Conservation (phyloP, 2,329 filamentous ascomycete species). For the Coniochaeta sp. region DNA sequence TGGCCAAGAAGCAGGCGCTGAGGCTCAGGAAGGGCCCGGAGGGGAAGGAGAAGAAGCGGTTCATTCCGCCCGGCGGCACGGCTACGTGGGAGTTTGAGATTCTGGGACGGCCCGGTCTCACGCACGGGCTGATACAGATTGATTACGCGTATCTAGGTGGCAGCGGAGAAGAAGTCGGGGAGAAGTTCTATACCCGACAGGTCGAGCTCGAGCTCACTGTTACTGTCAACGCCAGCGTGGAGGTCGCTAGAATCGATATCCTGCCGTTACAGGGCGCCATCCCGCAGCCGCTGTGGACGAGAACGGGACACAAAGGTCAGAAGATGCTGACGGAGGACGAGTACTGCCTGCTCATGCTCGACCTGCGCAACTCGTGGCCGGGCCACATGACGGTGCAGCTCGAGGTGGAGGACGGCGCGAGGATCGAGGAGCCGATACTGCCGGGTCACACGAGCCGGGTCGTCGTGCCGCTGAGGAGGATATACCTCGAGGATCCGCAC, state of each 20-base stretch:
- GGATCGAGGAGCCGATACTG: conserved; percentile 48
- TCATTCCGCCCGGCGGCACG: conserved; percentile 60
- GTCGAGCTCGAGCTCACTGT: conserved; percentile 73
- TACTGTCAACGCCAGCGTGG: conserved; percentile 87
- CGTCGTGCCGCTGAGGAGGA: conserved; percentile 65
- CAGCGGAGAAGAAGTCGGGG: conserved; percentile 50
- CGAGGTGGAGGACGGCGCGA: conserved; percentile 39
- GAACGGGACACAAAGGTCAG: conserved; percentile 24
- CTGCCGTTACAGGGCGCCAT: conserved; percentile 64
- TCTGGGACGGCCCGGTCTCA: conserved; percentile 77
- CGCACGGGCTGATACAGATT: conserved; percentile 70
- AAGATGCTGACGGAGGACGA: conserved; percentile 43
- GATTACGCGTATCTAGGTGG: conserved; percentile 80
- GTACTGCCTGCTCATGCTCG: conserved; percentile 72
- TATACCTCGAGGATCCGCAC: conserved; percentile 71
- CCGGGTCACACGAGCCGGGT: conserved; percentile 67
- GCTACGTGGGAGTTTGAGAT: conserved; percentile 77
- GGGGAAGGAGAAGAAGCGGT: conserved; percentile 41
- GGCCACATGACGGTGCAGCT: conserved; percentile 65
- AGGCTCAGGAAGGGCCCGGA: conserved; percentile 43
- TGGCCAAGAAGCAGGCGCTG: conserved; percentile 66
- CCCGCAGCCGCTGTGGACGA: conserved; percentile 51
- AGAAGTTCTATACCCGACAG: conserved; percentile 77
- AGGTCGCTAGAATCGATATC: conserved; percentile 73
- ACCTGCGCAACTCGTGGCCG: conserved; percentile 87